A percentile compares a stretch with the other conserved stretches of the same genome.
Evolutionary conservation across 257 asterid genomes (phyloP).

Genomic region (Salvia miltiorrhiza): DNA sequence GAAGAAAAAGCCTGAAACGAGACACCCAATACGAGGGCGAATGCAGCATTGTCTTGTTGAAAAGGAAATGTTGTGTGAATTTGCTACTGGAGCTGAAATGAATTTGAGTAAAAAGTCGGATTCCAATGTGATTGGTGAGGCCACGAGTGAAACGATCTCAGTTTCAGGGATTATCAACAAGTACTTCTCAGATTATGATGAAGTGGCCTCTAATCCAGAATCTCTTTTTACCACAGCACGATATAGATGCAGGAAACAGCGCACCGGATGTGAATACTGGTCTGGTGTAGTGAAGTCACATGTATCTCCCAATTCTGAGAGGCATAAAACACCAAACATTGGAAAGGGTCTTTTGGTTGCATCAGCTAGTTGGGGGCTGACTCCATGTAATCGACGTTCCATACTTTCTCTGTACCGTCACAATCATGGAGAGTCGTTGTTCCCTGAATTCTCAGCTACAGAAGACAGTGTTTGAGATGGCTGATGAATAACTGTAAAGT

Average conservation of each 20-base stretch:
- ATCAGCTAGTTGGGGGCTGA: constrained; percentile 35
- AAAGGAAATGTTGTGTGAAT: constrained; percentile 1
- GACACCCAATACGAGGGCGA: not conserved
- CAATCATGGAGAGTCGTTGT: constrained; percentile 10
- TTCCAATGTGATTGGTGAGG: constrained; percentile 14
- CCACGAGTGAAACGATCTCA: constrained; percentile 33
- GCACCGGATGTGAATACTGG: not conserved
- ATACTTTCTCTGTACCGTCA: constrained; percentile 32
- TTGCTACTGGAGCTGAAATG: constrained; percentile 1
- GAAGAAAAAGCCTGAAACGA: constrained; percentile 1
- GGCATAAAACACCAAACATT: constrained; percentile 31
- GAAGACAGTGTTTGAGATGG: constrained; percentile 33
- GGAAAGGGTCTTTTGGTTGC: constrained; percentile 54
- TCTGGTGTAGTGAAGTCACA: constrained; percentile 5
- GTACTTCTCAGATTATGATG: constrained; percentile 52
- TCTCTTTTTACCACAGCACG: not conserved
- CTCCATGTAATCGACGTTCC: constrained; percentile 21
- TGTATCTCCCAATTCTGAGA: not conserved
- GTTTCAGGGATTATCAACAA: constrained; percentile 59
- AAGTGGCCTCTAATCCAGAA: constrained; percentile 41
- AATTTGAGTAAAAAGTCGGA: too few species aligned
- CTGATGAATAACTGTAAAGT: constrained; percentile 19
- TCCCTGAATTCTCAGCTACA: constrained; percentile 9
- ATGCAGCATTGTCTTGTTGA: not conserved
- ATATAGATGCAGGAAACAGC: constrained; percentile 2